These are phyloP conservation scores for Diaporthe sp. DNA, from an alignment of 2,329 filamentous ascomycete species.

Conservation along the genomic window DNA sequence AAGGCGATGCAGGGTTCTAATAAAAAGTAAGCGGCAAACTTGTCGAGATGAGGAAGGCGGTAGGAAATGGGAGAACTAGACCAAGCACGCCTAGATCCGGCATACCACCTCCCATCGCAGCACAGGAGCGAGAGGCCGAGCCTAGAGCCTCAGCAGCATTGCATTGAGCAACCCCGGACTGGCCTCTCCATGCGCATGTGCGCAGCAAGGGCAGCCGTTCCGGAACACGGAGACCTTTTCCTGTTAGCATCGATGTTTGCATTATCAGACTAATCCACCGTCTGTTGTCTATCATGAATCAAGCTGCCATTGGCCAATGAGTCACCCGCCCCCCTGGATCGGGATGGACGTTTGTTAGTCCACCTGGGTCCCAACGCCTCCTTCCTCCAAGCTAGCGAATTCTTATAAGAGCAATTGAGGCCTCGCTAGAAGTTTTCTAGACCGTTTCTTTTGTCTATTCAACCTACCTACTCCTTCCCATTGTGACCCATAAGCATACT, in stretches of 20 bases:
- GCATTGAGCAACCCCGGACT: constrained; percentile 1
- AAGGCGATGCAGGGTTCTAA: constrained; percentile 5
- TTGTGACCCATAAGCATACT: not conserved
- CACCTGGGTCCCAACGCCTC: not conserved
- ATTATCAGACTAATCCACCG: constrained; percentile 23
- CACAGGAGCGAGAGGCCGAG: constrained; percentile 14
- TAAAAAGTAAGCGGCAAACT: constrained; percentile 5
- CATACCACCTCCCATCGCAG: constrained; percentile 15
- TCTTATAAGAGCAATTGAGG: constrained; percentile 25
- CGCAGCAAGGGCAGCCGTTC: constrained; percentile 7
- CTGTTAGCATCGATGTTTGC: constrained; percentile 9
- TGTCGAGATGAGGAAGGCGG: constrained; percentile 29
- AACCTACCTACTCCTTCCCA: not conserved
- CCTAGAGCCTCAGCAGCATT: constrained; percentile 14
- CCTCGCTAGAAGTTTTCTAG: constrained; percentile 20
- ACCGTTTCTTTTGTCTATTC: constrained; percentile 8
- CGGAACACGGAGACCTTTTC: constrained; percentile 19
- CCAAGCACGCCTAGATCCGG: constrained; percentile 27
- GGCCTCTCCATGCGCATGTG: constrained; percentile 16
- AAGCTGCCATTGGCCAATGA: constrained; percentile 44
- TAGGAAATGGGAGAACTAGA: constrained; percentile 23
- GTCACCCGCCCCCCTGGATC: constrained; percentile 41
- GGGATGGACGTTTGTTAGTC: constrained; percentile 9
- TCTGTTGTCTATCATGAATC: constrained; percentile 11
- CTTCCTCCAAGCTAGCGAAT: not conserved